A percentile compares a stretch with the other conserved stretches of the same genome.
Conservation (phyloP, 306 rosid species). For the Echinosophora koreensis region DNA sequence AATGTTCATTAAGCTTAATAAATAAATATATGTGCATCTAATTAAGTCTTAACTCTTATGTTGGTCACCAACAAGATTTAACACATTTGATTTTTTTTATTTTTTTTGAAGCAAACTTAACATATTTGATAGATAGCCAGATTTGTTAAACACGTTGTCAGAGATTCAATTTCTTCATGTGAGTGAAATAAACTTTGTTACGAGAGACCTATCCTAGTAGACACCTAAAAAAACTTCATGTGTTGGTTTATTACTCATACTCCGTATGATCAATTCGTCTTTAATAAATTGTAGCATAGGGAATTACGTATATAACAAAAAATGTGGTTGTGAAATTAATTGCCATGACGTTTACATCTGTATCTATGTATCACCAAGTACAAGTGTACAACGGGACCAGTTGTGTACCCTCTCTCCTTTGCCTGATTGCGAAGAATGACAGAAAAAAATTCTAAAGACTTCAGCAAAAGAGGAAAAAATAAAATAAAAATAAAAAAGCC, state of each 20-base stretch:
- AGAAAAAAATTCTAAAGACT: constrained; percentile 32
- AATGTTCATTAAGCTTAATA: too few relatives aligned
- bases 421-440: constrained; percentile 60
- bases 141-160: too few relatives aligned
- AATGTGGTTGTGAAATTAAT: constrained; percentile 46
- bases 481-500: neutral
- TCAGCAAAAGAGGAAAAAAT: neutral
- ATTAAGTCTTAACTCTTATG: too few relatives aligned
- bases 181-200: too few relatives aligned
- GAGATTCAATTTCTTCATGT: too few relatives aligned
- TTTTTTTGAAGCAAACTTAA: too few relatives aligned
- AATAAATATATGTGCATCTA: too few relatives aligned
- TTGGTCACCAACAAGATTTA: too few relatives aligned
- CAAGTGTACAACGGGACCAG: constrained; percentile 45
- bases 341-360: constrained; percentile 40
- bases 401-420: constrained; percentile 47
- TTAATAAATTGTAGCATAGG: constrained; percentile 29
- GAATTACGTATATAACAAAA: neutral
- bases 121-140: too few relatives aligned
- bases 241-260: constrained; percentile 17
- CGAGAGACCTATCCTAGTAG: too few relatives aligned
- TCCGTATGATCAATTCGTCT: neutral
- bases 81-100: too few relatives aligned
- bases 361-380: constrained; percentile 44
- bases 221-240: too few relatives aligned